Conservation (phyloP, 805 yeast genomes). For the Teunomyces aglyptinius region DNA sequence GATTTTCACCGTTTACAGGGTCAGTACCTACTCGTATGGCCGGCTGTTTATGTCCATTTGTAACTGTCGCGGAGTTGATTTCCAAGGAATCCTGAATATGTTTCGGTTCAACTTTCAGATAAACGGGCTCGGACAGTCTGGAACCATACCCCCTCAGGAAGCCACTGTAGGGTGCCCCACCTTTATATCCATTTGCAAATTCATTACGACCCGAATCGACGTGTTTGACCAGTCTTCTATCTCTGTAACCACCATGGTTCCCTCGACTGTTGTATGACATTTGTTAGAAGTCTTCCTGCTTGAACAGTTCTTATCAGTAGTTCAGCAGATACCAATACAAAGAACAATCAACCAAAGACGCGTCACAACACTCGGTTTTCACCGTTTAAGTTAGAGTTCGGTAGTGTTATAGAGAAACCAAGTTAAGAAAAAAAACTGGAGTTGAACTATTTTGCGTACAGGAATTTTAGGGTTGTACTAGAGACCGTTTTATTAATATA, state of each 20-base stretch:
- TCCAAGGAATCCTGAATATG: not conserved
- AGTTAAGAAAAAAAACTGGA: not conserved
- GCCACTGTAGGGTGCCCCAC: not conserved
- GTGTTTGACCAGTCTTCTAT: slow-evolving; percentile 2
- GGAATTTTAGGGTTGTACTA: not conserved
- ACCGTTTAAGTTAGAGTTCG: not conserved
- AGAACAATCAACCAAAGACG: not conserved
- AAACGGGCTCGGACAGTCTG: not conserved
- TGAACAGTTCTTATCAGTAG: not conserved
- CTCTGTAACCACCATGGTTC: slow-evolving; percentile 1
- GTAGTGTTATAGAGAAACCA: not conserved
- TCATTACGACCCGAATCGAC: slow-evolving; percentile 1
- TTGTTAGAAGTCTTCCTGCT: not conserved
- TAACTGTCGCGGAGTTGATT: not conserved
- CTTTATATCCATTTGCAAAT: not conserved
- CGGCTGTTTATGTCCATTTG: not conserved
- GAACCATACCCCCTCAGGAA: not conserved
- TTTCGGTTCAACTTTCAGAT: not conserved
- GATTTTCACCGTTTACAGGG: slow-evolving; percentile 31
- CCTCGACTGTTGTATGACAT: slow-evolving; percentile 4
- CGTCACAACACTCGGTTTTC: not conserved
- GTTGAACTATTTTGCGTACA: not conserved
- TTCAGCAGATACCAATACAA: not conserved
- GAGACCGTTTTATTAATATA: slow-evolving; percentile 1
- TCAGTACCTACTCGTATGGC: slow-evolving; percentile 25